These are phyloP conservation scores for Waltergamsia citrina DNA, from an alignment of 2,329 filamentous ascomycete species.

Conservation along the genomic window DNA sequence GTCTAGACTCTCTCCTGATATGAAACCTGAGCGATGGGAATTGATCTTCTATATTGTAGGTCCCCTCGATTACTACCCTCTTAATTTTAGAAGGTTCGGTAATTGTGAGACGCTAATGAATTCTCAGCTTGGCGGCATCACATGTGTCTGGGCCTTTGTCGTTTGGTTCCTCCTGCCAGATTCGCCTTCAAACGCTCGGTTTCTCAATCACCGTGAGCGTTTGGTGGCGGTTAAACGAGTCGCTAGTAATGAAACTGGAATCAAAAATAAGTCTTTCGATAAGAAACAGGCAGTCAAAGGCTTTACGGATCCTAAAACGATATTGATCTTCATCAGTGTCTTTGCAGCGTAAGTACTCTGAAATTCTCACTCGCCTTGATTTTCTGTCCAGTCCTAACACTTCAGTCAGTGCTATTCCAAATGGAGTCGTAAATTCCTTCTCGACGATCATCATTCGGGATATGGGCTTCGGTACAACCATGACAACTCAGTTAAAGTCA, in stretches of 20 bases:
- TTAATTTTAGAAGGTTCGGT: too few relatives aligned
- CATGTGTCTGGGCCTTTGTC: conserved; percentile 19
- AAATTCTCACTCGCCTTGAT: too few relatives aligned
- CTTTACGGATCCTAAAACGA: conserved; percentile 18
- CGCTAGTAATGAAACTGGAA: conserved; percentile 20
- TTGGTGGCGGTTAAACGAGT: conserved; percentile 19
- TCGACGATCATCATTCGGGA: conserved; percentile 7
- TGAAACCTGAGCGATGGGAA: conserved; percentile 8
- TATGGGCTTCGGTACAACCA: conserved; percentile 6
- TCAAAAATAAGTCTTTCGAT: conserved; percentile 21
- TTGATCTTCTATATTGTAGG: conserved; percentile 19
- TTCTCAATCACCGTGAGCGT: conserved; percentile 17
- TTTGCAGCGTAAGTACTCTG: conserved; percentile 5
- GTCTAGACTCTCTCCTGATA: conserved; percentile 13
- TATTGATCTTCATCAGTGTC: conserved; percentile 8
- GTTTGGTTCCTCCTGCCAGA: conserved; percentile 20
- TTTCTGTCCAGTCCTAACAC: not conserved
- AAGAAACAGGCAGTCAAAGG: conserved; percentile 15
- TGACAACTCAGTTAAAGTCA: conserved; percentile 7
- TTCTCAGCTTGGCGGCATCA: conserved; percentile 18
- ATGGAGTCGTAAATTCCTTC: conserved; percentile 7
- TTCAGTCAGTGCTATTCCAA: conserved; percentile 3
- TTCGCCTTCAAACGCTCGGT: conserved; percentile 17
- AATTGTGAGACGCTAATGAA: too few relatives aligned
- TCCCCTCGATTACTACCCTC: too few relatives aligned